Evolutionary conservation across 371 early-diverging fungal genomes (phyloP).

Genomic region (Apophysomyces ossiformis): DNA sequence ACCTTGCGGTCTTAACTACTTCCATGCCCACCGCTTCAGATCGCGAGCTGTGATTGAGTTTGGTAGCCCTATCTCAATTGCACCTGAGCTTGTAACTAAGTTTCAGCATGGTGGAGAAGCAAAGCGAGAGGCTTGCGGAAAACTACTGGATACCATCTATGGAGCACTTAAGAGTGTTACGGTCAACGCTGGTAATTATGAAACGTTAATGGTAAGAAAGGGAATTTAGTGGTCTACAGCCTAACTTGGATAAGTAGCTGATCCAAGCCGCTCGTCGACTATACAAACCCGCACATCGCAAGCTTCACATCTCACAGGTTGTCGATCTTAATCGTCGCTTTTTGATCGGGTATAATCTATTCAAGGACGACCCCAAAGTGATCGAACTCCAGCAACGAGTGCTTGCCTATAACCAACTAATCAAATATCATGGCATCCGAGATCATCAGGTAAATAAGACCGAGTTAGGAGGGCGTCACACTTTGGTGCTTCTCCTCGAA

Average conservation of each 20-base stretch:
- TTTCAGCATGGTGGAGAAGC: constrained; percentile 84
- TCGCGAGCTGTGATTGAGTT: constrained; percentile 97
- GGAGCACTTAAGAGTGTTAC: constrained; percentile 86
- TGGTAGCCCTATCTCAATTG: constrained; percentile 87
- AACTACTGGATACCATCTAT: constrained; percentile 79
- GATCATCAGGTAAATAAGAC: constrained; percentile 92
- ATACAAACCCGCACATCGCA: constrained; percentile 86
- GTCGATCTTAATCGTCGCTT: constrained; percentile 88
- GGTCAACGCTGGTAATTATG: constrained; percentile 91
- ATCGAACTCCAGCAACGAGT: constrained; percentile 69
- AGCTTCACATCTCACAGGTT: constrained; percentile 78
- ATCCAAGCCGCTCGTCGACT: constrained; percentile 95
- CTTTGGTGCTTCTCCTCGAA: constrained; percentile 63
- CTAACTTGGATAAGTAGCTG: constrained; percentile 46
- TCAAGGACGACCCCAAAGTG: constrained; percentile 77
- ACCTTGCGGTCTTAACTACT: constrained; percentile 93
- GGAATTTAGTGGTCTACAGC: no score
- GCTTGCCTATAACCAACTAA: constrained; percentile 80
- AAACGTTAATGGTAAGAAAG: constrained; percentile 82
- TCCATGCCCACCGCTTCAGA: constrained; percentile 95
- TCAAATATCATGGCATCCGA: constrained; percentile 85
- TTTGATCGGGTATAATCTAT: constrained; percentile 76
- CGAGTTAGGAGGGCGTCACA: constrained; percentile 62
- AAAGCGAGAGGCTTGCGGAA: constrained; percentile 82
- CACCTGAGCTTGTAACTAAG: constrained; percentile 78